Conservation (phyloP, 2,329 filamentous ascomycete species). For the Davidsoniella neocaledoniae region DNA sequence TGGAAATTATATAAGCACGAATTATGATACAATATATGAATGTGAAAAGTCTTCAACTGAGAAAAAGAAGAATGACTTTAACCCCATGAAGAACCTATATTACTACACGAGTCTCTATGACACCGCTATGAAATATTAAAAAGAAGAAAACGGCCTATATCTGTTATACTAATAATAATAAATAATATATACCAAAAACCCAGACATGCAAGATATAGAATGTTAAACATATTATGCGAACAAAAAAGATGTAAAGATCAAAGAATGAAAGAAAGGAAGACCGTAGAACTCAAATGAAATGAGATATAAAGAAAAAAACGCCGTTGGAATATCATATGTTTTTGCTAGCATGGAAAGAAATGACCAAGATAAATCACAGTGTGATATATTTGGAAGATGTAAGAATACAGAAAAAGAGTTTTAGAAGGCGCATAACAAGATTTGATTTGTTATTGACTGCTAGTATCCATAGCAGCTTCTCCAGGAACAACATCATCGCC, state of each 20-base stretch:
- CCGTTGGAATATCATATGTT: background rate
- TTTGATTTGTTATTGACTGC: background rate
- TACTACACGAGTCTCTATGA: too few relatives aligned
- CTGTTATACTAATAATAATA: background rate
- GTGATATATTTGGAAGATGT: too few relatives aligned
- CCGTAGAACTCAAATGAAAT: too few relatives aligned
- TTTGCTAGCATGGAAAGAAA: background rate
- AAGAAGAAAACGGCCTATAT: background rate
- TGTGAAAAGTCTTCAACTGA: too few relatives aligned
- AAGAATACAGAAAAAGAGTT: background rate
- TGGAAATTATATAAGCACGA: too few relatives aligned
- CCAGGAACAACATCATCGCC: slow-evolving; percentile 17
- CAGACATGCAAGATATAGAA: background rate
- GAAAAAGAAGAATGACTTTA: too few relatives aligned
- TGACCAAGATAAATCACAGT: background rate
- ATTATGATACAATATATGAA: too few relatives aligned
- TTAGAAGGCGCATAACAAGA: background rate
- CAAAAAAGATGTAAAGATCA: too few relatives aligned
- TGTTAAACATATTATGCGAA: background rate
- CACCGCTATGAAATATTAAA: too few relatives aligned
- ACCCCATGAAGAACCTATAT: too few relatives aligned
- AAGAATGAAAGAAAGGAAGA: too few relatives aligned
- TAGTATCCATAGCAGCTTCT: slow-evolving; percentile 18
- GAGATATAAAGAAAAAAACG: background rate
- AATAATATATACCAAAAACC: background rate